A percentile compares a stretch with the other conserved stretches of the same genome.
Conservation (phyloP, 2,329 filamentous ascomycete species). For the Apiospora arundinis region DNA sequence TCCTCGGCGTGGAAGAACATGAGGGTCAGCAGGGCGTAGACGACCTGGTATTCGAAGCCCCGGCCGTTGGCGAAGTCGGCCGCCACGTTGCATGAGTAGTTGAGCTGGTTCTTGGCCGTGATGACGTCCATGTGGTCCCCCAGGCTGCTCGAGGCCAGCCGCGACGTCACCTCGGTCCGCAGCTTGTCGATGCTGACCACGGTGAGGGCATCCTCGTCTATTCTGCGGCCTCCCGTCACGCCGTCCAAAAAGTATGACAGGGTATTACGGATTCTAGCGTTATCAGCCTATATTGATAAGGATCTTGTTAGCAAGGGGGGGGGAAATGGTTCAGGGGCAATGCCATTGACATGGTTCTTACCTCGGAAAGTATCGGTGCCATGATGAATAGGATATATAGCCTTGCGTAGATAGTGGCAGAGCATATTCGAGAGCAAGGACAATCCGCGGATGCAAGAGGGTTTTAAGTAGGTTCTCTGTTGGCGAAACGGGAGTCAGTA, state of each 20-base stretch:
- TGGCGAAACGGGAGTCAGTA: not conserved
- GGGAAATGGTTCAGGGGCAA: too few relatives aligned
- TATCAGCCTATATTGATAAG: not conserved
- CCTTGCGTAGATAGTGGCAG: not conserved
- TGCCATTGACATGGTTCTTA: not conserved
- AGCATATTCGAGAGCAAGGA: not conserved
- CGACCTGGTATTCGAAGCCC: slow-evolving; percentile 25
- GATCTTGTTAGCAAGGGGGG: not conserved
- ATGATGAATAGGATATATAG: not conserved
- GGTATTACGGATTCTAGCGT: slow-evolving; percentile 21
- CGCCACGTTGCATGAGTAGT: slow-evolving; percentile 23
- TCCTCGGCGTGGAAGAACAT: slow-evolving; percentile 27
- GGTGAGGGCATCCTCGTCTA: slow-evolving; percentile 24
- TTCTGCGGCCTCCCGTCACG: slow-evolving; percentile 21
- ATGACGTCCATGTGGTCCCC: slow-evolving; percentile 22
- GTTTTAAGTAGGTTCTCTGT: not conserved
- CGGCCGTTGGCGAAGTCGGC: slow-evolving; percentile 23
- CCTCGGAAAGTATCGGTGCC: not conserved
- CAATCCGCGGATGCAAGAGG: not conserved
- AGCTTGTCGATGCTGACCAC: slow-evolving; percentile 17
- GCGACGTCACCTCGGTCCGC: not conserved
- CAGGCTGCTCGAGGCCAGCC: not conserved
- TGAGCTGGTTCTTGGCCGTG: slow-evolving; percentile 24
- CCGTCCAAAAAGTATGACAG: slow-evolving; percentile 23
- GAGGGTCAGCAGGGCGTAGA: slow-evolving; percentile 24